Conservation (phyloP, 148 eudicot genomes). For the Amaranthus palmeri region DNA sequence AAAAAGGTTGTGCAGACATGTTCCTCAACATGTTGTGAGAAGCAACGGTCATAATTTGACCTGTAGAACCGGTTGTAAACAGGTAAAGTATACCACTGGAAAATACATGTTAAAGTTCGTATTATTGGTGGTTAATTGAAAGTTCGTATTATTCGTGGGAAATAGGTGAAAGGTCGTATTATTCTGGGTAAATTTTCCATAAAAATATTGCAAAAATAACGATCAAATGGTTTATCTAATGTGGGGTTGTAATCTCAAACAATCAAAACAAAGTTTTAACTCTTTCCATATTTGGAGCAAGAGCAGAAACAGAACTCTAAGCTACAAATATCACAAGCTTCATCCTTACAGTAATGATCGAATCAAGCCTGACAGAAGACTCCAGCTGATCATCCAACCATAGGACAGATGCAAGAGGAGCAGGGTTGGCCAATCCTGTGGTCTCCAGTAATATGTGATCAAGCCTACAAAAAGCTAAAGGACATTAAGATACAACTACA, state of each 20-base stretch:
- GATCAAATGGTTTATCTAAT: neutral
- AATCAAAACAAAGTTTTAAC: neutral
- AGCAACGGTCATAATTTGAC: no score
- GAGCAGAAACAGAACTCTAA: conserved; percentile 1
- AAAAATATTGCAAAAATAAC: neutral
- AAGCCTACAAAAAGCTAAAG: conserved; percentile 49
- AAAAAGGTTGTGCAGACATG: no score
- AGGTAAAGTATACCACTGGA: no score
- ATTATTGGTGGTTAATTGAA: no score
- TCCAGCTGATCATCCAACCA: conserved; percentile 99
- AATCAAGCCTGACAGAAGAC: conserved; percentile 83
- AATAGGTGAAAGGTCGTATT: no score
- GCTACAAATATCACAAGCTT: neutral
- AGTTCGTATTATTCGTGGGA: no score
- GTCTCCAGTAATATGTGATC: conserved; percentile 98
- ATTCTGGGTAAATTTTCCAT: no score
- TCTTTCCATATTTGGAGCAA: neutral
- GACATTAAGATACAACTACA: neutral
- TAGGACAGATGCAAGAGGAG: conserved; percentile 95
- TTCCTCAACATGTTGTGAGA: no score
- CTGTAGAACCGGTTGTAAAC: no score
- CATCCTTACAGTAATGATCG: conserved; percentile 77
- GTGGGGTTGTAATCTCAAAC: neutral
- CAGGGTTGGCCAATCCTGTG: conserved; percentile 96
- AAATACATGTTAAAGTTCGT: no score